Base-by-base conservation (phyloP, 2,329 filamentous ascomycete genomes). In the Rhytidhysteron rufulum region DNA sequence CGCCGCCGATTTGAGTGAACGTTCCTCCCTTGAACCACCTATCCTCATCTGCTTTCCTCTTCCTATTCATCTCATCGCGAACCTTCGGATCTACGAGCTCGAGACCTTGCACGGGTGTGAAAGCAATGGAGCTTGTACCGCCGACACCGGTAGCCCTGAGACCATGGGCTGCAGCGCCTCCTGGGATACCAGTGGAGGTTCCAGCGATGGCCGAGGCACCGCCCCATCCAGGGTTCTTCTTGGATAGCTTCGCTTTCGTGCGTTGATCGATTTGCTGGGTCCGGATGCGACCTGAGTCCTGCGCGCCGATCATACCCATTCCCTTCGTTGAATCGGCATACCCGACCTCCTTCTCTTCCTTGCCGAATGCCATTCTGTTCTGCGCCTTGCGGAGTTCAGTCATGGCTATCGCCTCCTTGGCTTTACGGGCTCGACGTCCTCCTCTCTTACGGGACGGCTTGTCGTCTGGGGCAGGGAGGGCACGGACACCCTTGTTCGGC, bases 21-120 rank as follows among this genome's bases (percentile, higher is more conserved):
- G 88, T 90, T n/a, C 93, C 93, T 34, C 88, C 87, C 67, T 93
- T 95, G 73, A 98, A 98, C 85, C 89, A 98, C 27, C 88, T 77
- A 61, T 97, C 91, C 62, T 95, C 88, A 49, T 97, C 93, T 1
- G 88, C 90, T 63, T 95, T 94, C 48, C 89, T 76, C 73, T 97
- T 97, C 54, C 88, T 79, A 60, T 79, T 89, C 63, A 95, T 78
- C 70, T 96, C 89, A 6, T 88, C 86, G 53, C 89, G 83, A 42
- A 86, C 80, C 72, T 93, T 95, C 17, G 93, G 93, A 63, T 97
- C 91, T 5, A 97, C 90, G 10, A 98, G 78, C 70, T 98, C 91
- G 29, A 98, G 75, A 2, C 93, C 93, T 60, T 97, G 93, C 13
- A 95, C 88, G 2, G 91, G 89, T 2, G 90, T 96, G 58, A 98